phyloP scores from a whole-genome alignment of 257 asterid species.

The Solanum paucissectum region DNA sequence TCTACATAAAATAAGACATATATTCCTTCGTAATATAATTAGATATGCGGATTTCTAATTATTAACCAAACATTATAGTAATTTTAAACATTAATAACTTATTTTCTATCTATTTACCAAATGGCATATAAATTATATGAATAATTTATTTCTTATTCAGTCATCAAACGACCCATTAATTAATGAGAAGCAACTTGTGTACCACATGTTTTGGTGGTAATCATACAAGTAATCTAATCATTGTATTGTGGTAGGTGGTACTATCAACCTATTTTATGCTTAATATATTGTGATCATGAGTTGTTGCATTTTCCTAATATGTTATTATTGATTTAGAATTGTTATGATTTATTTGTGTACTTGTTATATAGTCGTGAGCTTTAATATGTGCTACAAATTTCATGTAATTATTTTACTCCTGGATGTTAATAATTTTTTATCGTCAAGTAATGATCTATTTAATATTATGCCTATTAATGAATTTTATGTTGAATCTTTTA shows the following conservation, averaged over 20 bases:
- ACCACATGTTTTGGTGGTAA: background rate
- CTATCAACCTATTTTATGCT: background rate
- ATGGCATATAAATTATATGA: background rate
- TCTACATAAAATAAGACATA: too few species aligned
- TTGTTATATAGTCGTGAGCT: background rate
- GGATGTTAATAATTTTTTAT: background rate
- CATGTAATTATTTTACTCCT: background rate
- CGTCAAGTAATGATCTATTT: background rate
- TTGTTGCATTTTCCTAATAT: background rate
- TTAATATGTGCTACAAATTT: background rate
- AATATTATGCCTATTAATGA: background rate
- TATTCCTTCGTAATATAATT: too few species aligned
- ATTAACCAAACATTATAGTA: fast-evolving
- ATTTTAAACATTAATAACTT: too few species aligned
- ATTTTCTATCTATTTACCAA: background rate
- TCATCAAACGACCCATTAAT: too few species aligned
- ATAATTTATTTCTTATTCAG: too few species aligned
- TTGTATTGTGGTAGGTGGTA: background rate
- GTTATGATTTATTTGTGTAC: background rate
- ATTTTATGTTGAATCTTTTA: background rate
- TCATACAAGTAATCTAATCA: background rate
- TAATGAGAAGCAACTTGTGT: background rate
- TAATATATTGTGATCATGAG: background rate
- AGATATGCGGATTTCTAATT: fast-evolving
- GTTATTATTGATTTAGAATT: background rate